These are phyloP conservation scores for Paraurostyla sp. DNA, from an alignment of 73 alveolate species.

Conservation along the genomic window DNA sequence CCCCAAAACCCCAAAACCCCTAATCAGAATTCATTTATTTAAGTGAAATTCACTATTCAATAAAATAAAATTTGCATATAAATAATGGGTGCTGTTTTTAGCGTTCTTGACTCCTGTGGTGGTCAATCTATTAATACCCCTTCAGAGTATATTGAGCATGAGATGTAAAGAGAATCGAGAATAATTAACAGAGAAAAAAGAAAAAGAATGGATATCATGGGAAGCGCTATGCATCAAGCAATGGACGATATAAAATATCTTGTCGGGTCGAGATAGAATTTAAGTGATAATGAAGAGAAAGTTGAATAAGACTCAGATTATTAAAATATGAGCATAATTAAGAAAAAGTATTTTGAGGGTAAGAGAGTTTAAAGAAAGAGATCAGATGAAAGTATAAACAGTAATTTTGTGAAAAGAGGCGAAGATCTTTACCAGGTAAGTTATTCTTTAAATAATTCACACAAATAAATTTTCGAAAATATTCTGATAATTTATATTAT, in stretches of 20 bases:
- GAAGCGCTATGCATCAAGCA: constrained; percentile 33
- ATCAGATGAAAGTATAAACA: constrained; percentile 6
- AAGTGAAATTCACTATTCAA: not conserved
- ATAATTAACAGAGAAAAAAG: not conserved
- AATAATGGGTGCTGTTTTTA: constrained; percentile 15
- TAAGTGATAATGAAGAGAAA: constrained; percentile 28
- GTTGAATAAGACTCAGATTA: constrained; percentile 6
- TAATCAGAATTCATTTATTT: not conserved
- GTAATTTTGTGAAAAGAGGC: not conserved
- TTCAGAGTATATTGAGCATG: constrained; percentile 26
- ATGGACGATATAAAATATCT: not conserved
- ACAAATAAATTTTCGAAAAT: constrained; percentile 5
- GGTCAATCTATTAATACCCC: not conserved
- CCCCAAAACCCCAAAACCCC: constrained; percentile 7
- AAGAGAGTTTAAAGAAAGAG: constrained; percentile 3
- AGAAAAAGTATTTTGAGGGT: not conserved
- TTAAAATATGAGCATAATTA: not conserved
- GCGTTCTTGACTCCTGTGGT: constrained; percentile 42
- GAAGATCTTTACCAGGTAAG: constrained; percentile 33
- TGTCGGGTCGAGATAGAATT: not conserved
- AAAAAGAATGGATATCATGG: constrained; percentile 29
- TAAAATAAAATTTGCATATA: not conserved
- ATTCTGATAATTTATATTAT: not conserved
- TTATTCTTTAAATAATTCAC: not conserved
- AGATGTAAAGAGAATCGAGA: not conserved